Percentiles rank a stretch among this genome's conserved stretches.
Conservation (phyloP, 2,329 filamentous ascomycete species). For the Epichloe typhina region DNA sequence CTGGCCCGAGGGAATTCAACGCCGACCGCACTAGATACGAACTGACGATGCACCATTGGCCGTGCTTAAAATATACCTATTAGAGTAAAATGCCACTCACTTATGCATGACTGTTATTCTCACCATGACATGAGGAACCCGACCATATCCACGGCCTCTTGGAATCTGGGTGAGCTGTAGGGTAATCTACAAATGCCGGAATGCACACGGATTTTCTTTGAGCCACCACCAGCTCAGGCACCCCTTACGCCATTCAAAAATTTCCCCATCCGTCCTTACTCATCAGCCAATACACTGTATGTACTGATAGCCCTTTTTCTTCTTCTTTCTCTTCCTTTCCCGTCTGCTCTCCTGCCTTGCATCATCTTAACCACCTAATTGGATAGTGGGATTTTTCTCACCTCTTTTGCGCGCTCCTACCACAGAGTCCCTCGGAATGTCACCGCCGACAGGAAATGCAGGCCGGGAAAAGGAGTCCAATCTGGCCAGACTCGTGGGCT, state of each 20-base stretch:
- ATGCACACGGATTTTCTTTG: no score
- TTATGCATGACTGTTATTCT: no score
- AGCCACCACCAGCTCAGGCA: conserved; percentile 1
- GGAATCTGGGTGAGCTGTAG: neutral
- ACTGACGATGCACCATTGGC: no score
- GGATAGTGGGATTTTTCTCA: neutral
- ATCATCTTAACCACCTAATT: neutral
- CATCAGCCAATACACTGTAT: neutral
- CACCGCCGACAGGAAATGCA: conserved; percentile 36
- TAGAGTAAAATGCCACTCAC: no score
- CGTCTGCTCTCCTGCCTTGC: neutral
- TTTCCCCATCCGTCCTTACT: conserved; percentile 2
- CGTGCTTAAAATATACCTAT: no score
- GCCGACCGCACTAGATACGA: no score
- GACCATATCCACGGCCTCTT: neutral
- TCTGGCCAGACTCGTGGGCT: conserved; percentile 75
- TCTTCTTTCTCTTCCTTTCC: neutral
- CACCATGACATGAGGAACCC: neutral
- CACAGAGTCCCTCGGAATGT: conserved; percentile 33
- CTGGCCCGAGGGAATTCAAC: no score
- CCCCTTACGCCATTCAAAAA: conserved; percentile 6
- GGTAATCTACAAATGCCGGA: neutral
- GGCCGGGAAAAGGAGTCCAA: conserved; percentile 69
- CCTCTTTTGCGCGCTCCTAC: neutral
- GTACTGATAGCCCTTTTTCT: neutral